Evolutionary conservation across 164 flowering plant species (phyloP), one percentile per base, ranked within the genome.

Genomic region (Piper betle): DNA sequence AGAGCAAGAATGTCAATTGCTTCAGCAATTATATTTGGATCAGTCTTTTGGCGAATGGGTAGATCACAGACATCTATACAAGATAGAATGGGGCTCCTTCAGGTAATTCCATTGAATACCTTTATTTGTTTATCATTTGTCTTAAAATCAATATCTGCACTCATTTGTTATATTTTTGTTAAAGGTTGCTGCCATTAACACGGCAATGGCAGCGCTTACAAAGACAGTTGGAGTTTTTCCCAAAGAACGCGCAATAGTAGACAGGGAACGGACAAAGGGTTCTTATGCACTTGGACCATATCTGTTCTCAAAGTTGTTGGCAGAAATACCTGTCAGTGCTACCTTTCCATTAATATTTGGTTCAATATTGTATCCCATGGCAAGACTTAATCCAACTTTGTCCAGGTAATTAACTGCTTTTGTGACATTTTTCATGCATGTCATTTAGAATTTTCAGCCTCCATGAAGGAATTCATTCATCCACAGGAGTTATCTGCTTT

Each of bases 161-260:
- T 46, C 50, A 10, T 46, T 12, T 12, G 50, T 15, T 15, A 25
- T 25, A 25, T 46, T 46, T 19, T 17, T 53, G 62, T 53, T 65
- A 59, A 50, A 93, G 99, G 95, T 93, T 77, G 88, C 95, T 74
- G 97, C 96, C 59, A 93, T 90, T 76, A 93, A 93, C 74, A 93
- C 99, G 11, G 97, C 99, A 61, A 93, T 90, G 99, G 97, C 97
- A 73, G 99, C 99, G 69, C 92, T 93, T 15, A 88, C 96, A 64
- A 93, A 93, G 76, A 93, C 99, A 6, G 91, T 80, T 37, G 86
- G 95, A 53, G 95, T 93, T 25, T 90, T 93, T 63, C 97, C 99
- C 50, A 93, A 84, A 75, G 99, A 93, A 68, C 91, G 93, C 62
- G 84, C 89, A 55, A 90, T 93, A 68, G 96, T 93, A 37, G 91